Percentiles rank a stretch among this genome's conserved stretches.
Evolutionary conservation across 2,329 filamentous ascomycete genomes (phyloP).

Genomic region (Colletotrichum cuscutae): DNA sequence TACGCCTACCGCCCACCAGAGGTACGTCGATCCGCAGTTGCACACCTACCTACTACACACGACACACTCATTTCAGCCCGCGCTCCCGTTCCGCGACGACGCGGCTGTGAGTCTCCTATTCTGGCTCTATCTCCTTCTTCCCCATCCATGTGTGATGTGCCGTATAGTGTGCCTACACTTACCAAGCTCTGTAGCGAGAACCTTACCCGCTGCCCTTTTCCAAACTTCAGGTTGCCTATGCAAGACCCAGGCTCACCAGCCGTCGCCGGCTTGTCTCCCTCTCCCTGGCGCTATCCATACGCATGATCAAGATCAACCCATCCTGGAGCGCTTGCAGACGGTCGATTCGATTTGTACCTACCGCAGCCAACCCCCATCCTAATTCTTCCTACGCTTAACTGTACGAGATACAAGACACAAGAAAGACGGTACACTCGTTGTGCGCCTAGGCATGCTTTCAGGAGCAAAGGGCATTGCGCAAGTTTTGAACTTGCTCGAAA

Average conservation of each 20-base stretch:
- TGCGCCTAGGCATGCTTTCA: neutral
- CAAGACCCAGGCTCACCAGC: conserved; percentile 21
- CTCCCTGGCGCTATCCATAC: neutral
- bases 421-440: neutral
- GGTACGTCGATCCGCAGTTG: neutral
- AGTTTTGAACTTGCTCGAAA: neutral
- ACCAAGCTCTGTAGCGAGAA: conserved; percentile 2
- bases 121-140: conserved; percentile 26
- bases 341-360: conserved; percentile 3
- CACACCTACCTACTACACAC: neutral
- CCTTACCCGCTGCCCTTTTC: conserved; percentile 20
- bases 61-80: conserved; percentile 6
- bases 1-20: neutral
- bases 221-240: conserved; percentile 29
- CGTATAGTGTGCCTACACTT: conserved; percentile 2
- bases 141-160: neutral
- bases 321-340: conserved; percentile 9
- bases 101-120: conserved; percentile 29
- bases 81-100: conserved; percentile 28
- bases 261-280: conserved; percentile 7
- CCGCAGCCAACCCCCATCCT: too few species aligned
- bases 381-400: neutral
- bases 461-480: conserved; percentile 5
- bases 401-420: neutral
- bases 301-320: conserved; percentile 17